These are phyloP conservation scores for Puccinia brachypodii DNA, from an alignment of 1,284 basidiomycete genomes.

Conservation along the genomic window DNA sequence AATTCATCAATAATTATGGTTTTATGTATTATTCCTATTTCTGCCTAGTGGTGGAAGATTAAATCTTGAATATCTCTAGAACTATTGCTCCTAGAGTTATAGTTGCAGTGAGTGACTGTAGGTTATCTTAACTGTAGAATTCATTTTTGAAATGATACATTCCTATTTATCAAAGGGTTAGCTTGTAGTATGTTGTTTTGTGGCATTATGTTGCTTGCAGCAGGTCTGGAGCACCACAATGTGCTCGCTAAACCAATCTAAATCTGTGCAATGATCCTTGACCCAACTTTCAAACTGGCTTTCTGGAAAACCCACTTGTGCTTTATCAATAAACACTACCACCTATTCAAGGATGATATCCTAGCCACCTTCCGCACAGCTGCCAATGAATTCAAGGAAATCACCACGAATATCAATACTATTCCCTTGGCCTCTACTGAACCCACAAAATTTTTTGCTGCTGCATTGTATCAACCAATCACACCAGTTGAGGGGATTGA, in stretches of 20 bases:
- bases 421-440: neutral
- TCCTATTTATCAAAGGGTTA: too few relatives aligned
- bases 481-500: neutral
- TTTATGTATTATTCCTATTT: too few relatives aligned
- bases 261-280: neutral
- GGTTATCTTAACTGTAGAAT: too few relatives aligned
- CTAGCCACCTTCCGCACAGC: neutral
- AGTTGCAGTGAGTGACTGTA: too few relatives aligned
- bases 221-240: too few relatives aligned
- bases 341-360: neutral
- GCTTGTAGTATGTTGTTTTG: too few relatives aligned
- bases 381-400: neutral
- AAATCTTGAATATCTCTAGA: too few relatives aligned
- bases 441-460: neutral
- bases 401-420: neutral
- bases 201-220: too few relatives aligned
- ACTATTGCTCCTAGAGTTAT: too few relatives aligned
- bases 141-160: too few relatives aligned
- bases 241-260: neutral
- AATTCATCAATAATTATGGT: too few relatives aligned
- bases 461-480: neutral
- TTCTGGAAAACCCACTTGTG: neutral
- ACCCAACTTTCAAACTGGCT: neutral
- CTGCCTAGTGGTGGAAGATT: too few relatives aligned
- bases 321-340: neutral